phyloP scores from a whole-genome alignment of 495 filamentous ascomycete genomes.

The Penicillium arizonense region DNA sequence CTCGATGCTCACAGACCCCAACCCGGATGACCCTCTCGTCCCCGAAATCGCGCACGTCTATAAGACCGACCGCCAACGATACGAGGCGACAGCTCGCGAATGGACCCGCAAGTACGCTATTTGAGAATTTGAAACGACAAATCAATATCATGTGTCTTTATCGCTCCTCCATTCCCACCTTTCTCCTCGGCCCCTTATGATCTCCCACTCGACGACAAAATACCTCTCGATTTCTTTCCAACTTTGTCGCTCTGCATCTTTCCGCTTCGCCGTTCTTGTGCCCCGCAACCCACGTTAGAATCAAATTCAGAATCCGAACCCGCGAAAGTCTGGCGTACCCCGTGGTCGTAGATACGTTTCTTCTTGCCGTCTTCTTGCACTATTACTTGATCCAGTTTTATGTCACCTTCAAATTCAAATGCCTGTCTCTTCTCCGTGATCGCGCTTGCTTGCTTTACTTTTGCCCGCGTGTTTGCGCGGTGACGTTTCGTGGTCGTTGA shows the following conservation, averaged over 20 bases:
- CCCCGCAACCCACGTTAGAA: conserved; percentile 28
- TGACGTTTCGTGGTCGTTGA: conserved; percentile 11
- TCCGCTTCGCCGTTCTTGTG: conserved; percentile 17
- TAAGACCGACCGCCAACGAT: conserved; percentile 95
- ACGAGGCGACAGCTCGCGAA: conserved; percentile 95
- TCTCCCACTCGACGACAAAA: conserved; percentile 3
- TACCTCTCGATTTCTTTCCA: conserved; percentile 26
- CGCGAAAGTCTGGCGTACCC: conserved; percentile 43
- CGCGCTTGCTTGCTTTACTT: background rate
- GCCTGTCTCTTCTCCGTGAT: background rate
- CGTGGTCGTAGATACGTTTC: conserved; percentile 47
- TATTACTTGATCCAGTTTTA: conserved; percentile 10
- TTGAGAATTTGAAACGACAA: conserved; percentile 31
- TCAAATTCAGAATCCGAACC: conserved; percentile 25
- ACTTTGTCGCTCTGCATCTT: conserved; percentile 32
- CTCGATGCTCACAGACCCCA: conserved; percentile 99
- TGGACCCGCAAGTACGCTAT: conserved; percentile 99
- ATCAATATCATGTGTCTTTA: conserved; percentile 17
- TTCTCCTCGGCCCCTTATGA: background rate
- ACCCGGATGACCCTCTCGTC: conserved; percentile 97
- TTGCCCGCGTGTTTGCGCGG: conserved; percentile 8
- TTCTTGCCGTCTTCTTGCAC: conserved; percentile 20
- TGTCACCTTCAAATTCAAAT: conserved; percentile 12
- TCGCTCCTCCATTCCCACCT: background rate
- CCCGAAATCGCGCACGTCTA: conserved; percentile 99